These are phyloP conservation scores for Talaromyces pinophilus DNA, from an alignment of 2,329 filamentous ascomycete genomes.

Conservation along the genomic window DNA sequence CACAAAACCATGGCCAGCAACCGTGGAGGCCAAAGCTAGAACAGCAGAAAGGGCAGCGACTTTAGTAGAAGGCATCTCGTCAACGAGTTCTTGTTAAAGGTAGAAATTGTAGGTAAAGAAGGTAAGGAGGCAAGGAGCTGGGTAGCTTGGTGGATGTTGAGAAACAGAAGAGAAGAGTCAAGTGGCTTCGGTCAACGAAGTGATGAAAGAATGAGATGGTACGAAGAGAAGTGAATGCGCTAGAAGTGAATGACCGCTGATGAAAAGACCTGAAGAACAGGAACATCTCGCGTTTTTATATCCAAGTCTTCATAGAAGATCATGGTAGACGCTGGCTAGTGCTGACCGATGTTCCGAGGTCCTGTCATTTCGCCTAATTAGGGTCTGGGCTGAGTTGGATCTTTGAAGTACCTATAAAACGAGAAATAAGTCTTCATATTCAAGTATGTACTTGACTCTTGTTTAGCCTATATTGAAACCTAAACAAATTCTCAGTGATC, in stretches of 20 bases:
- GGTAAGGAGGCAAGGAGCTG: neutral
- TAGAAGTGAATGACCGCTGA: neutral
- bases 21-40: slow-evolving; percentile 39
- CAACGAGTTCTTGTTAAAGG: neutral
- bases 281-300: neutral
- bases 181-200: slow-evolving; percentile 13
- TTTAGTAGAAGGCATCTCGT: slow-evolving; percentile 20
- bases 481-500: neutral
- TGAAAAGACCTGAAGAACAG: neutral
- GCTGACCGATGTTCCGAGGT: slow-evolving; percentile 3
- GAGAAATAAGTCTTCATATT: neutral
- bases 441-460: neutral
- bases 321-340: neutral
- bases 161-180: neutral
- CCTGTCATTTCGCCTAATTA: slow-evolving; percentile 17
- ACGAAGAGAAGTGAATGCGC: slow-evolving; percentile 6
- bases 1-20: slow-evolving; percentile 44
- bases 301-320: neutral
- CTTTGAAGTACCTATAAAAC: slow-evolving; percentile 2
- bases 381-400: neutral
- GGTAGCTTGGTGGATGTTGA: neutral
- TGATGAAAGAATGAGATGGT: neutral
- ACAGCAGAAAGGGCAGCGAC: slow-evolving; percentile 21
- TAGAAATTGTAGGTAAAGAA: neutral
- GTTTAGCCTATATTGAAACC: neutral